phyloP scores from a whole-genome alignment of 2,329 filamentous ascomycete species.

The Ophiostoma quercus region DNA sequence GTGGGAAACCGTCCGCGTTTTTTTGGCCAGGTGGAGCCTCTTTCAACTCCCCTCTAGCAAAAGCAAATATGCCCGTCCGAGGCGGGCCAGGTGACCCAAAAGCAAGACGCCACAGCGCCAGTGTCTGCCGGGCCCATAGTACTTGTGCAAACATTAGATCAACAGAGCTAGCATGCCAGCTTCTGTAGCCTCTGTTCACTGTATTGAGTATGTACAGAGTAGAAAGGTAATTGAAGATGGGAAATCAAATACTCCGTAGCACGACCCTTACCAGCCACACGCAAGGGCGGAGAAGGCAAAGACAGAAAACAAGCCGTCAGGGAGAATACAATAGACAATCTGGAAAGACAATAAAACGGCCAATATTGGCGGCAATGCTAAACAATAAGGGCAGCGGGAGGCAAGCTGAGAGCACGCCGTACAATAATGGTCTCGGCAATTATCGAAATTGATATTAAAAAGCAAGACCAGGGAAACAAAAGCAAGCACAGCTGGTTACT shows the following conservation, averaged over 20 bases:
- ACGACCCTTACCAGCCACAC: neutral
- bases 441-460: neutral
- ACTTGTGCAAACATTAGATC: too few relatives aligned
- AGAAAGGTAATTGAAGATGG: neutral
- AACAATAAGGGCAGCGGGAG: neutral
- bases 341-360: neutral
- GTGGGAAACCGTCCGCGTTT: too few relatives aligned
- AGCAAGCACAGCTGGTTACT: neutral
- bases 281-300: neutral
- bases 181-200: too few relatives aligned
- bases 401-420: neutral
- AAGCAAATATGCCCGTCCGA: too few relatives aligned
- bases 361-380: neutral
- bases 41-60: too few relatives aligned
- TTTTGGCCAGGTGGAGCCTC: too few relatives aligned
- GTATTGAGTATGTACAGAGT: too few relatives aligned
- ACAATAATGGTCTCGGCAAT: neutral
- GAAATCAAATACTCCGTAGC: neutral
- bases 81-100: too few relatives aligned
- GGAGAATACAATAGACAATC: neutral
- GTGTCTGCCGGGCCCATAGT: too few relatives aligned
- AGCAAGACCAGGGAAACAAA: neutral
- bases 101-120: too few relatives aligned
- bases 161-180: too few relatives aligned
- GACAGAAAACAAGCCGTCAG: neutral